Evolutionary conservation across 2,329 filamentous ascomycete genomes (phyloP).

Genomic region (Diaporthe sp.): DNA sequence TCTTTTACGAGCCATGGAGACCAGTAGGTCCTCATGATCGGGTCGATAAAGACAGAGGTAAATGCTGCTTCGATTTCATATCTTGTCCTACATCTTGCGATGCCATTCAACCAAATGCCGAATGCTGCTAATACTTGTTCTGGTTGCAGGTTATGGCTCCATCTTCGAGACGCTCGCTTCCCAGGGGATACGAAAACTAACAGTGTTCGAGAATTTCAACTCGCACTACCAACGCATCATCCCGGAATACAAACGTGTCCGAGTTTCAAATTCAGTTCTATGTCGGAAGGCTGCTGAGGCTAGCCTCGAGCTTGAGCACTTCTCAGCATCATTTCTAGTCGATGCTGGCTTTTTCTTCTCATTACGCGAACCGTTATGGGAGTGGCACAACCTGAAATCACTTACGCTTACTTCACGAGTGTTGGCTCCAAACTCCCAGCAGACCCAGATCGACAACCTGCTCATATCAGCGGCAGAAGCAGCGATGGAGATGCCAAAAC

Average conservation of each 20-base stretch:
- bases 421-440: constrained; percentile 42
- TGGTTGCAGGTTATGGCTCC: not conserved
- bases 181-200: constrained; percentile 34
- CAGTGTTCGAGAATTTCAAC: constrained; percentile 37
- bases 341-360: constrained; percentile 48
- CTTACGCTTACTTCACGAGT: constrained; percentile 48
- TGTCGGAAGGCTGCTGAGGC: constrained; percentile 35
- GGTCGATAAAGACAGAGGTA: constrained; percentile 31
- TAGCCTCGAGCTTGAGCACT: constrained; percentile 46
- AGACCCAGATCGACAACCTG: constrained; percentile 41
- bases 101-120: too few relatives aligned
- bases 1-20: constrained; percentile 50
- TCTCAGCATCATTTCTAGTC: constrained; percentile 47
- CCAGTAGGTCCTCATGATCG: constrained; percentile 41
- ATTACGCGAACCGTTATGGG: constrained; percentile 42
- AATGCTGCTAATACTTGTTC: not conserved
- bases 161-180: constrained; percentile 33
- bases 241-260: not conserved
- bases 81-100: too few relatives aligned
- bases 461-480: constrained; percentile 43
- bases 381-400: constrained; percentile 49
- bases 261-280: not conserved
- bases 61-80: too few relatives aligned
- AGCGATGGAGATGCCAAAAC: constrained; percentile 47
- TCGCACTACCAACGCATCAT: not conserved